phyloP scores from a whole-genome alignment of 768 basidiomycete genomes.

The Termitomyces sp. region DNA sequence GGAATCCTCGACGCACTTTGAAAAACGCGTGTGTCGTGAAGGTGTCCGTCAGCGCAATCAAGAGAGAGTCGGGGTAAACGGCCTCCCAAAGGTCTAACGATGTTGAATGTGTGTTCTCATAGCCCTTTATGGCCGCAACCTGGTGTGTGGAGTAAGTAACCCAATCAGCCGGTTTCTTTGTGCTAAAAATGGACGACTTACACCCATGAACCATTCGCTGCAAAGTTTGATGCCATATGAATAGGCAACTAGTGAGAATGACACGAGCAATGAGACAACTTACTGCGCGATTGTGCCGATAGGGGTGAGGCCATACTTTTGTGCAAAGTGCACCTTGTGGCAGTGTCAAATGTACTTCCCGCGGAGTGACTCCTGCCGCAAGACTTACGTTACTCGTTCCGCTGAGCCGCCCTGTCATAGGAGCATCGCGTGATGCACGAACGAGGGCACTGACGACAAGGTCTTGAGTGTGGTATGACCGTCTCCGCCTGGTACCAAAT shows the following conservation, averaged over 20 bases:
- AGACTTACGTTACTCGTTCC: constrained; percentile 86
- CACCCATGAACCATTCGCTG: constrained; percentile 92
- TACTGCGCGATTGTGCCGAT: constrained; percentile 88
- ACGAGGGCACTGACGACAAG: constrained; percentile 65
- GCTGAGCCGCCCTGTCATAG: constrained; percentile 47
- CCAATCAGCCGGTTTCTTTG: background rate
- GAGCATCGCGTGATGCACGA: constrained; percentile 50
- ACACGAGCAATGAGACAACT: constrained; percentile 20
- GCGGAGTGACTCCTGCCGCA: background rate
- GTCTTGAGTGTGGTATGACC: constrained; percentile 73
- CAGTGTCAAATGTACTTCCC: background rate
- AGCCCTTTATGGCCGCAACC: constrained; percentile 83
- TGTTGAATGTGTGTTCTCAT: constrained; percentile 63
- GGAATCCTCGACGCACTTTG: constrained; percentile 35
- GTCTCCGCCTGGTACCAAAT: constrained; percentile 80
- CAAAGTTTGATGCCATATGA: background rate
- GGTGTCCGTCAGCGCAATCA: constrained; percentile 90
- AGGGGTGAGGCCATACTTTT: constrained; percentile 56
- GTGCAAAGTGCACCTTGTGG: constrained; percentile 76
- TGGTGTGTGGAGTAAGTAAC: constrained; percentile 20
- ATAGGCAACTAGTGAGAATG: background rate
- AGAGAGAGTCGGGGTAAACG: constrained; percentile 50
- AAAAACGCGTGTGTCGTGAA: constrained; percentile 88
- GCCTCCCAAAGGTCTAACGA: constrained; percentile 87
- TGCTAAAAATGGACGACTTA: constrained; percentile 26